Conservation (phyloP, 106 monocot species). For the Vanilla planifolia region DNA sequence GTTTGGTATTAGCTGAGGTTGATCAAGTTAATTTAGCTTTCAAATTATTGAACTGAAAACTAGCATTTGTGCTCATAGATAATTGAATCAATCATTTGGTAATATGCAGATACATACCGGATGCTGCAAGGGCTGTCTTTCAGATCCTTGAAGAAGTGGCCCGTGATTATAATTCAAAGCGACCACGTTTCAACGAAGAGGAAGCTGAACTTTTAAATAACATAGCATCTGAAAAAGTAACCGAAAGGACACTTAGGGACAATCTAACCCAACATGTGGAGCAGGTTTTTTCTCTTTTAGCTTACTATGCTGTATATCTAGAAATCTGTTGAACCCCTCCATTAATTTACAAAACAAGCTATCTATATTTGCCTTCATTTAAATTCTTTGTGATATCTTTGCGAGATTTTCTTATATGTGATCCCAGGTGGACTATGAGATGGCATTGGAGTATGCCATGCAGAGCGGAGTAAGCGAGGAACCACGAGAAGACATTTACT, state of each 20-base stretch:
- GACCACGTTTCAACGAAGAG: slow-evolving; percentile 34
- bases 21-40: too few species aligned
- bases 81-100: not conserved
- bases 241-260: slow-evolving; percentile 49
- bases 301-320: not conserved
- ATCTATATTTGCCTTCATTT: not conserved
- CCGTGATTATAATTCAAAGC: slow-evolving; percentile 24
- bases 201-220: slow-evolving; percentile 47
- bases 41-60: too few species aligned
- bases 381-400: not conserved
- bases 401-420: not conserved
- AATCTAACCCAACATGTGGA: slow-evolving; percentile 61
- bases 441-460: slow-evolving; percentile 68
- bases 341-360: not conserved
- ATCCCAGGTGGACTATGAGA: slow-evolving; percentile 65
- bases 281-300: slow-evolving; percentile 31
- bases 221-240: slow-evolving; percentile 48
- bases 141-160: slow-evolving; percentile 45
- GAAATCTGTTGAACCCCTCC: not conserved
- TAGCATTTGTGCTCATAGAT: too few species aligned
- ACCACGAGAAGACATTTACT: slow-evolving; percentile 58
- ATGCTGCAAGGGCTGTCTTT: slow-evolving; percentile 59
- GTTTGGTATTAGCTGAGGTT: too few species aligned
- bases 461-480: slow-evolving; percentile 74
- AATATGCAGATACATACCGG: slow-evolving; percentile 56